Percentiles rank a stretch among this genome's conserved stretches.
Evolutionary conservation across 106 monocot genomes (phyloP).

Genomic region (Ottelia alismoides): DNA sequence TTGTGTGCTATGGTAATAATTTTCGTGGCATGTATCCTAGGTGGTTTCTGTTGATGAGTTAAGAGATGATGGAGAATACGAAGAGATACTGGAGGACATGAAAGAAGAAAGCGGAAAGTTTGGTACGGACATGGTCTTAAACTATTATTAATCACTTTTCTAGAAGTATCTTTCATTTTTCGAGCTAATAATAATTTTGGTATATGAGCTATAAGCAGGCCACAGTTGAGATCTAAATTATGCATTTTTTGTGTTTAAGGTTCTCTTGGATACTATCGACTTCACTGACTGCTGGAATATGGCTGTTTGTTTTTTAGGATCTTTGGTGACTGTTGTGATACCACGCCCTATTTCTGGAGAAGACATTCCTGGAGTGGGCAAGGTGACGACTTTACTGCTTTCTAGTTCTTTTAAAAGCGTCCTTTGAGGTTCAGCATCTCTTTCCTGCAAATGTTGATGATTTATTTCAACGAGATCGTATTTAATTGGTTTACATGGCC

Average conservation of each 20-base stretch:
- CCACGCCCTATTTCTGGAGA: constrained; percentile 29
- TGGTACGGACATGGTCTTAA: constrained; percentile 13
- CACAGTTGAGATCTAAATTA: too few species aligned
- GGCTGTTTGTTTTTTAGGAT: constrained; percentile 12
- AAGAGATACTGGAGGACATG: constrained; percentile 41
- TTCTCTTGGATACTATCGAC: too few species aligned
- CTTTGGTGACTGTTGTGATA: constrained; percentile 25
- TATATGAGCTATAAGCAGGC: too few species aligned
- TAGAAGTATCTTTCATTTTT: too few species aligned
- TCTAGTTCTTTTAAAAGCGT: neutral
- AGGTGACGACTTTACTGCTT: constrained; percentile 9
- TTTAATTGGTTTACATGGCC: too few species aligned
- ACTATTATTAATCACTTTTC: neutral
- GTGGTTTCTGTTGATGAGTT: constrained; percentile 25
- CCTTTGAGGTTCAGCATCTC: neutral
- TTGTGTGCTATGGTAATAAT: too few species aligned
- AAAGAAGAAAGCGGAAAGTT: constrained; percentile 38
- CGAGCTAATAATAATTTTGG: too few species aligned
- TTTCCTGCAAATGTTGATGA: neutral
- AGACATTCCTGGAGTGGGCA: constrained; percentile 32
- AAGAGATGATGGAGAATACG: constrained; percentile 27
- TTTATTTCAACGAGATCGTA: too few species aligned
- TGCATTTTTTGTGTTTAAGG: too few species aligned
- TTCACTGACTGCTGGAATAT: too few species aligned
- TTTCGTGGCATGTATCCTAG: too few species aligned